Evolutionary conservation across 2,329 filamentous ascomycete genomes (phyloP).

Genomic region (Conoideocrella luteorostrata): DNA sequence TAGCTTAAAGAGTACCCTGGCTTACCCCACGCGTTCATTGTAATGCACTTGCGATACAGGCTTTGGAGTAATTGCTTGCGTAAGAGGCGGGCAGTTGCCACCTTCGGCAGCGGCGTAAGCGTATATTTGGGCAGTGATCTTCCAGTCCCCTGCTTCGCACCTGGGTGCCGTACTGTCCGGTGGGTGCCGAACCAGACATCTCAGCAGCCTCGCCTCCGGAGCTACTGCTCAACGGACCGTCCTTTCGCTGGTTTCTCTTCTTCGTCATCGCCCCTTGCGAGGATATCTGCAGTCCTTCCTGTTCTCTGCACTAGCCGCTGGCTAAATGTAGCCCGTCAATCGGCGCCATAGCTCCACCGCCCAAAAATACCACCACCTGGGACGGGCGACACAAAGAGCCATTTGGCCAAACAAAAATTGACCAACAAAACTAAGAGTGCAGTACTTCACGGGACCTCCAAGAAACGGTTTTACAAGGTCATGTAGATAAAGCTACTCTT

Average conservation of each 20-base stretch:
- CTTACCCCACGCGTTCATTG: too few relatives aligned
- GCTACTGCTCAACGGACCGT: background rate
- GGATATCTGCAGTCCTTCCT: background rate
- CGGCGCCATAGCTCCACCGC: too few relatives aligned
- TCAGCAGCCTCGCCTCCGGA: conserved; percentile 11
- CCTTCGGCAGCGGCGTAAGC: background rate
- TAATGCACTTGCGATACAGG: conserved; percentile 12
- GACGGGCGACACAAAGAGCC: too few relatives aligned
- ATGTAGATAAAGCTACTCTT: too few relatives aligned
- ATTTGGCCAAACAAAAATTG: too few relatives aligned
- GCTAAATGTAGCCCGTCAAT: too few relatives aligned
- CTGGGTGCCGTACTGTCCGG: conserved; percentile 15
- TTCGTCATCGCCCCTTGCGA: background rate
- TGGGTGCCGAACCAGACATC: conserved; percentile 10
- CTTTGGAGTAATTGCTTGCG: conserved; percentile 7
- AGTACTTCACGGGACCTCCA: too few relatives aligned
- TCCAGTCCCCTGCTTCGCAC: conserved; percentile 13
- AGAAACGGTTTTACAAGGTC: too few relatives aligned
- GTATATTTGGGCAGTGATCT: conserved; percentile 3
- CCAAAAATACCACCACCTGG: too few relatives aligned
- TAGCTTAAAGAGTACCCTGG: conserved; percentile 16
- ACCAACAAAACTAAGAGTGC: too few relatives aligned
- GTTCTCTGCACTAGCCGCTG: too few relatives aligned
- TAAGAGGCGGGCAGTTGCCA: conserved; percentile 2
- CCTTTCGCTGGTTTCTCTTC: background rate